These are phyloP conservation scores for Cryptosporidium parvum DNA, from an alignment of 169 alveolate genomes.

Conservation along the genomic window DNA sequence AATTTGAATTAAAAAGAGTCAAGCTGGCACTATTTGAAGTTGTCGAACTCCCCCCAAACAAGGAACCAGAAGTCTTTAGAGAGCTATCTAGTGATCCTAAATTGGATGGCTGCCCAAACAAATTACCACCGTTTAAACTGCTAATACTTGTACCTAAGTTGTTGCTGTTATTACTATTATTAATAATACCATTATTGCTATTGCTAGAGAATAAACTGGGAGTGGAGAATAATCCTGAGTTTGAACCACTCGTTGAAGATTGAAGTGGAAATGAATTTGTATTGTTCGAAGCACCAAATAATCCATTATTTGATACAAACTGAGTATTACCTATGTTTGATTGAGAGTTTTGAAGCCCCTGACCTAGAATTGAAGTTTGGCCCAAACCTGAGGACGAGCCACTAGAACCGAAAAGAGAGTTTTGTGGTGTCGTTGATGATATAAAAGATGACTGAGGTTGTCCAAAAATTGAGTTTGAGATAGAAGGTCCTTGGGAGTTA, in stretches of 20 bases:
- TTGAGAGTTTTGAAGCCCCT: constrained; percentile 27
- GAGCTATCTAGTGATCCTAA: background rate
- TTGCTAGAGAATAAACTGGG: constrained; percentile 23
- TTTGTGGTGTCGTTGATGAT: background rate
- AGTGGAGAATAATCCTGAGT: constrained; percentile 43
- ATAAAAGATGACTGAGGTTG: constrained; percentile 23
- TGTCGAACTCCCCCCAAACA: constrained; percentile 13
- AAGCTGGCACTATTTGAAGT: constrained; percentile 3
- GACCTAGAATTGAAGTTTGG: constrained; percentile 21
- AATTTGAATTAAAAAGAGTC: constrained; percentile 20
- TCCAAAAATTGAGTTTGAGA: constrained; percentile 55
- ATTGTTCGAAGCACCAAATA: constrained; percentile 1
- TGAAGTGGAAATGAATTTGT: constrained; percentile 22
- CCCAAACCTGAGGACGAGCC: constrained; percentile 26
- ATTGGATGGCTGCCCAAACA: constrained; percentile 17
- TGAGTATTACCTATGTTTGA: constrained; percentile 14
- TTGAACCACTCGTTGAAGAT: constrained; percentile 19
- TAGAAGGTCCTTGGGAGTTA: constrained; percentile 13
- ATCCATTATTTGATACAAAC: constrained; percentile 13
- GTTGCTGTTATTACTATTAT: background rate
- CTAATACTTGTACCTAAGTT: background rate
- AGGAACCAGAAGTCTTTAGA: constrained; percentile 11
- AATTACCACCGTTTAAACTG: constrained; percentile 1
- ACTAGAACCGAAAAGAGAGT: constrained; percentile 8
- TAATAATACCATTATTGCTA: background rate